Base-by-base conservation (phyloP, 768 basidiomycete species). In the Tricholoma matsutake region DNA sequence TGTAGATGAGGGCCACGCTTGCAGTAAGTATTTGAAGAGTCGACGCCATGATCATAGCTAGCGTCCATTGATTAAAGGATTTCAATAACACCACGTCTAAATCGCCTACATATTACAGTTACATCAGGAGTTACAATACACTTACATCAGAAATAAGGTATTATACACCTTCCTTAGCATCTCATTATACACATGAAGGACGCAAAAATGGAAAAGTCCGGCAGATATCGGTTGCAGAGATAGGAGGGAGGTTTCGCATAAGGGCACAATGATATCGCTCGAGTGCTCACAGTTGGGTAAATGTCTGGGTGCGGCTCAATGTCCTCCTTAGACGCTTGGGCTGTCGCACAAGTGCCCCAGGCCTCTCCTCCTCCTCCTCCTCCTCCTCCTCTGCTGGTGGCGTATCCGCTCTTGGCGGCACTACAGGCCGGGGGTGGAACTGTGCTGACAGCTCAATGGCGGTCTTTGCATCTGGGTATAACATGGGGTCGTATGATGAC, bases 391-490 rank as follows among this genome's bases (percentile, higher is more conserved):
- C 37, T 3, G 32, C 39, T 4, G 45, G 56, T 3, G 41, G 54
- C 0, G 53, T 65, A 3, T 47, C 63, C 13, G 22, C 45, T 32
- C 68, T 65, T 6, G 58, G 58, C 1, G 64, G 60, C 1, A 53
- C 51, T 6, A 53, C 31, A n/a, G 51, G 51, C 18, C 63, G 49
- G 7, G 61, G 49, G 37, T 68, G 64, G 11, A 65, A 62, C n/a
- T 64, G 64, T 22, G 60, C 61, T 43, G 69, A 69, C 2, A 66
- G 63, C 49, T 66, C 64, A 29, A 75, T 76, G 4, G 72, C 66
- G 13, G 61, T 63, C 29, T 71, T 72, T 0, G 75, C 76, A 28
- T 78, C 73, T 0, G 76, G 76, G 70, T 78, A 77, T 7, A 76
- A 13, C 13, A 64, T 52, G 0, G 75, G 76, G 37, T 78, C 69